These are phyloP conservation scores for Malassezia sp. DNA, from an alignment of 1,284 basidiomycete genomes.

Conservation along the genomic window DNA sequence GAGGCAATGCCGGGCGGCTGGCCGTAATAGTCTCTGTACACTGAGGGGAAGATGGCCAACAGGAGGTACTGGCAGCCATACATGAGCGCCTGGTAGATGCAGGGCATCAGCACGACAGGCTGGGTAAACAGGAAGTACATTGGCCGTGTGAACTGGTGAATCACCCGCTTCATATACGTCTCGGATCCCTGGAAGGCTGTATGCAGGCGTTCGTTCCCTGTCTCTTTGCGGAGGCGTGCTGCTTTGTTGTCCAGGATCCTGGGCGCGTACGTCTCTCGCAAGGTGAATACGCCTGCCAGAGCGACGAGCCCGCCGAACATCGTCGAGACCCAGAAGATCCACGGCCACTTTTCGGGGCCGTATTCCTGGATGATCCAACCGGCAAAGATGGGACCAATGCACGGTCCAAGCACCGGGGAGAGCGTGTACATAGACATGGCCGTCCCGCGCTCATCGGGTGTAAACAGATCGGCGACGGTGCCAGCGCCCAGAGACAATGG, in stretches of 20 bases:
- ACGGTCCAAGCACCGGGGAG: conserved; percentile 47
- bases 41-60: conserved; percentile 57
- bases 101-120: conserved; percentile 51
- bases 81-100: conserved; percentile 50
- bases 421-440: conserved; percentile 51
- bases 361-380: conserved; percentile 25
- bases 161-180: conserved; percentile 39
- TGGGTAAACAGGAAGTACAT: conserved; percentile 51
- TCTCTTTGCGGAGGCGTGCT: conserved; percentile 50
- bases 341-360: conserved; percentile 18
- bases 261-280: conserved; percentile 46
- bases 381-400: conserved; percentile 23
- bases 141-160: conserved; percentile 49
- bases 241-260: conserved; percentile 37
- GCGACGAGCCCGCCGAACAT: conserved; percentile 27
- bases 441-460: conserved; percentile 50
- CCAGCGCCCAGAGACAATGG: conserved; percentile 51
- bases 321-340: conserved; percentile 27
- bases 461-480: conserved; percentile 60
- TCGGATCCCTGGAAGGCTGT: conserved; percentile 30
- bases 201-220: conserved; percentile 26
- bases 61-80: conserved; percentile 51
- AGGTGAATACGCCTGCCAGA: conserved; percentile 23
- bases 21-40: conserved; percentile 52
- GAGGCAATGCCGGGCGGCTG: conserved; percentile 53